Evolutionary conservation across 2,329 filamentous ascomycete species (phyloP).

Genomic region (Pseudogymnoascus sp.): DNA sequence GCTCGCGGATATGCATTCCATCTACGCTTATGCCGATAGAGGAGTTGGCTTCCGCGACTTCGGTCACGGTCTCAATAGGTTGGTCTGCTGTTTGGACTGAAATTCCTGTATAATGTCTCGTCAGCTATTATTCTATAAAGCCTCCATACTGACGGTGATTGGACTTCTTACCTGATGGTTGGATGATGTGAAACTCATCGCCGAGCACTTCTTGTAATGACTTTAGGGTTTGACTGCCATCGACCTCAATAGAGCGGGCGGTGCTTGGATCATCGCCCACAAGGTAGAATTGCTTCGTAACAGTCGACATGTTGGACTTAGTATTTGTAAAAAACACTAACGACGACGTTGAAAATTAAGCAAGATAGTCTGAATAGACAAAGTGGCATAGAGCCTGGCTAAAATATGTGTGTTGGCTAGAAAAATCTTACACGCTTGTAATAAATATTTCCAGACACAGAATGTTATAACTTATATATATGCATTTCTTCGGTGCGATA

Average conservation of each 20-base stretch:
- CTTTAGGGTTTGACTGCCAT: constrained; percentile 15
- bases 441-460: neutral
- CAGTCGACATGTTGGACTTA: neutral
- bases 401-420: neutral
- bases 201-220: constrained; percentile 14
- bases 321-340: neutral
- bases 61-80: constrained; percentile 15
- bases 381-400: neutral
- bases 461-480: constrained; percentile 6
- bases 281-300: constrained; percentile 12
- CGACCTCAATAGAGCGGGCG: constrained; percentile 11
- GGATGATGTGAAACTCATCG: constrained; percentile 12
- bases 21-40: constrained; percentile 18
- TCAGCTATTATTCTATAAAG: neutral
- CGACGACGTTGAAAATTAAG: neutral
- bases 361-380: neutral
- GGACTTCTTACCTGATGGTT: constrained; percentile 13
- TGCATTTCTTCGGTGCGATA: neutral
- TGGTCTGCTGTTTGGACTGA: constrained; percentile 16
- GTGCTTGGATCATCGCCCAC: constrained; percentile 12
- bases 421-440: constrained; percentile 4
- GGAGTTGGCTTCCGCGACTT: constrained; percentile 12
- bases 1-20: constrained; percentile 15
- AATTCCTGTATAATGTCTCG: constrained; percentile 11
- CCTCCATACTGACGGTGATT: neutral